Base-by-base conservation (phyloP, 75 land plant species). In the Azolla pinnata region DNA sequence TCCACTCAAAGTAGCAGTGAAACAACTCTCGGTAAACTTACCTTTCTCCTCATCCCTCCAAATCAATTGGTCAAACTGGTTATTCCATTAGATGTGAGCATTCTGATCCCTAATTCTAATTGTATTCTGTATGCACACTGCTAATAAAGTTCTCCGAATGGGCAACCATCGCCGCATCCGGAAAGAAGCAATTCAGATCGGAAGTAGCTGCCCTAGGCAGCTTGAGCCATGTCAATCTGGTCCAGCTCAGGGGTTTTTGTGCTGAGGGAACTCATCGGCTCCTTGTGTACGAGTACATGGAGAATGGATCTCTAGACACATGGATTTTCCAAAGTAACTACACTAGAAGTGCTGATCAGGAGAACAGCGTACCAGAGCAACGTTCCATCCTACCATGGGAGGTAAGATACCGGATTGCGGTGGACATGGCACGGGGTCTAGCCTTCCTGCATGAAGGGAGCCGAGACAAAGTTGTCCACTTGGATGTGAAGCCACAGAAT, bases 401-500 rank as follows among this genome's bases (percentile, higher is more conserved):
- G 24, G 71, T 75, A 46, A 68, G 93, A 18, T 76, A 73, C 58
- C 57, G 64, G 25, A 81, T 88, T 34, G 72, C 88, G 0, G 26
- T 79, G 30, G 78, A 60, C 7, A 82, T 80, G 2, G 93, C 93
- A 14, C 69, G 72, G 31, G 93, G 82, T 52, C 70, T 88, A 33
- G 85, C 89, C 17, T 85, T 79, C 55, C 67, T 85, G 56, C 89
- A 88, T 34, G 82, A 77, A 58, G 79, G 79, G 48, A 82, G 89
- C 59, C 53, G 84, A 32, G 66, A 80, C 27, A 63, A 72, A 44
- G 79, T 88, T 54, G 81, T 88, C 21, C 93, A 88, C 54, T 89
- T 89, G 30, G 93, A 88, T 62, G 78, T 88, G 29, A 88, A 88
- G 70, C 93, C 93, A 0, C 84, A 80, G 63, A 88, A 88, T 60